Evolutionary conservation across 2,329 filamentous ascomycete species (phyloP), one percentile per base, ranked within the genome.

Genomic region (Diaporthe eres): DNA sequence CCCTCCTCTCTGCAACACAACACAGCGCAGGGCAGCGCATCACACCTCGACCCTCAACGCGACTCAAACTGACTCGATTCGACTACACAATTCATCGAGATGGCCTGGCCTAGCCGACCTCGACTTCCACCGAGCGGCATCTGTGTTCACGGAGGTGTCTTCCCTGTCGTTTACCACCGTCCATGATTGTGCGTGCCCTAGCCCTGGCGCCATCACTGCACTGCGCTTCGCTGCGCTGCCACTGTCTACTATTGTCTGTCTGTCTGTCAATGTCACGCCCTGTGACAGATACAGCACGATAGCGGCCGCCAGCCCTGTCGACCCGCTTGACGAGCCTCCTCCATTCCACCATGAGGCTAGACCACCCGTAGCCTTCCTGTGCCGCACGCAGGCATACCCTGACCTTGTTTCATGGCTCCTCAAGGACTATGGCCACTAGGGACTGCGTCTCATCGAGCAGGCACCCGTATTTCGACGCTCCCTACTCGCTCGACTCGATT

Each of bases 251-350:
- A 17, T 12, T 25, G n/a, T 51, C 60, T 4, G 39, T 47, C 39
- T 10, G 12, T 9, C 39, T 65, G 28, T 65, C 61, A 49, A 34
- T 49, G 61, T 17, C 47, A 39, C 47, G 31, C 22, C 63, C 63
- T 22, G 0, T 39, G 25, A 42, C 65, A 25, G 65, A 39, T 25
- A 39, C 44, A 68, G 15, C n/a, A 39, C 34, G 31, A 68, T 51
- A 53, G 65, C 65, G 47, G 65, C 65, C 65, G 65, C 65, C 28
- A 39, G 47, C 65, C 65, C 12, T 53, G 31, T 28, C 47, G 47
- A 47, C 65, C 65, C 65, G 49, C 47, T 19, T 37, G 22, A 68
- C 39, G 63, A 68, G 63, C 63, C 63, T 68, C 44, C 44, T 67
- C 63, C 63, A 47, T 47, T 67, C 44, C 31, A 47, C 61, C 61